Conservation (phyloP, 2,329 filamentous ascomycete genomes). For the Fonsecaea nubica region DNA sequence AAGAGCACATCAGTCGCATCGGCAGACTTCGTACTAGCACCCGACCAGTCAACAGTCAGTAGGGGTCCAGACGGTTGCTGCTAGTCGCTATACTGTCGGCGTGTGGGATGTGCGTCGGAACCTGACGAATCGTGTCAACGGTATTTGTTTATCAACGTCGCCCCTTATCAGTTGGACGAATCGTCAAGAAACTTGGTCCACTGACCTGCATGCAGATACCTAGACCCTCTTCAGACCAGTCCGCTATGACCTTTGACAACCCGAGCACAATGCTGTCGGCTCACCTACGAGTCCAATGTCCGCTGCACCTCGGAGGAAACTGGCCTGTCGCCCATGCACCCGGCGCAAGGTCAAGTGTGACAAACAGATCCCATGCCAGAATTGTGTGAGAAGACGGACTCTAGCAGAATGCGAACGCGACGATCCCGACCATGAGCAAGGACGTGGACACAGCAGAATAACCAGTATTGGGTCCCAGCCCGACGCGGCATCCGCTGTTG, state of each 20-base stretch:
- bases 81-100: not conserved
- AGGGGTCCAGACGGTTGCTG: no score
- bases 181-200: not conserved
- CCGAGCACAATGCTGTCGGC: conserved; percentile 10
- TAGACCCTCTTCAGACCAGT: not conserved
- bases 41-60: not conserved
- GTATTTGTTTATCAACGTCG: not conserved
- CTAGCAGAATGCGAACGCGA: conserved; percentile 24
- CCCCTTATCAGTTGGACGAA: not conserved
- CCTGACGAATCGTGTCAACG: not conserved
- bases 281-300: conserved; percentile 13
- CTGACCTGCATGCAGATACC: not conserved
- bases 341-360: conserved; percentile 48
- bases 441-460: conserved; percentile 25
- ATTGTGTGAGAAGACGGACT: conserved; percentile 47
- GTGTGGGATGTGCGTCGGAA: not conserved
- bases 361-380: conserved; percentile 51
- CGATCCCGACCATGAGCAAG: conserved; percentile 17
- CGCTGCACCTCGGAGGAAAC: conserved; percentile 37
- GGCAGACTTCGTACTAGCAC: not conserved
- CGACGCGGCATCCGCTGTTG: conserved; percentile 29
- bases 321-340: conserved; percentile 43
- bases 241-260: not conserved
- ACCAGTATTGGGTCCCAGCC: conserved; percentile 14
- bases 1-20: conserved; percentile 1